A percentile compares a stretch with the other conserved stretches of the same genome.
phyloP scores from a whole-genome alignment of 2,329 filamentous ascomycete genomes.

The Tolypocladium ovalisporum region DNA sequence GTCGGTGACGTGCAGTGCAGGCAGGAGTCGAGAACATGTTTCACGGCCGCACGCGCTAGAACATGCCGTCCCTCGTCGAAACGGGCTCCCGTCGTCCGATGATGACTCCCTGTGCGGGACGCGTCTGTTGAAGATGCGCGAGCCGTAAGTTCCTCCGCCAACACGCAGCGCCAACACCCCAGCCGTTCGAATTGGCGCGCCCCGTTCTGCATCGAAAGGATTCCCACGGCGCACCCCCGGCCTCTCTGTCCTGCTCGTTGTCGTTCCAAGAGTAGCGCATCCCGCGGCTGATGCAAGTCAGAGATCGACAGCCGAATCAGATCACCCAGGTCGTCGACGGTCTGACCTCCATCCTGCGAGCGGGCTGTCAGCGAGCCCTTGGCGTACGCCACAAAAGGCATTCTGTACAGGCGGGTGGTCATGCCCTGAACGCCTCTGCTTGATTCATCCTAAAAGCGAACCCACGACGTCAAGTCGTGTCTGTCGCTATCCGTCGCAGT shows the following conservation, averaged over 20 bases:
- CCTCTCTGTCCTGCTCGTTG: not conserved
- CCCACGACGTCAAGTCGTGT: not conserved
- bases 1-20: not conserved
- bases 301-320: conserved; percentile 11
- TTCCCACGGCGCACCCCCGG: not conserved
- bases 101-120: not conserved
- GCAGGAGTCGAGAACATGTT: not conserved
- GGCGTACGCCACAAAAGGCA: not conserved
- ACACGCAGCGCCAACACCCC: not conserved
- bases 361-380: not conserved
- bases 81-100: not conserved
- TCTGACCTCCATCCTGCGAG: not conserved
- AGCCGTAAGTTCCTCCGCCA: not conserved
- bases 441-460: not conserved
- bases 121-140: not conserved
- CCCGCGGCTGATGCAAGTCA: conserved; percentile 7
- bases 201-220: not conserved
- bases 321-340: conserved; percentile 1
- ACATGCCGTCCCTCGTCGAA: not conserved
- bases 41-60: not conserved
- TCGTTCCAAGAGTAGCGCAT: conserved; percentile 2
- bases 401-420: not conserved
- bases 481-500: not conserved
- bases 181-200: not conserved
- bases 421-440: not conserved